These are phyloP conservation scores for Pichia sp. DNA, from an alignment of 1,139 yeast species.

Conservation along the genomic window DNA sequence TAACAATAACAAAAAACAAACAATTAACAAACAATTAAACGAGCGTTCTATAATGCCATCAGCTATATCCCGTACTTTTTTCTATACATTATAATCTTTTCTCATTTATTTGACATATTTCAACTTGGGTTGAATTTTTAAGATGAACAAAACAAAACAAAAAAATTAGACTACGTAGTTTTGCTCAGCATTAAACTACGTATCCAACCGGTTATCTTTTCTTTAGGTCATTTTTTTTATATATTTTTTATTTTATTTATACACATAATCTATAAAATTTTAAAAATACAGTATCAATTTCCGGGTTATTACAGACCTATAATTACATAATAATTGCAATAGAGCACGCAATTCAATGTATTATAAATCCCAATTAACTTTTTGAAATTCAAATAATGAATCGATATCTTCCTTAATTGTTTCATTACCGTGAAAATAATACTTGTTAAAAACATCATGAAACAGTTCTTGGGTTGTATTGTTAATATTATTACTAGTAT, in stretches of 20 bases:
- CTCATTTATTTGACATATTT: background rate
- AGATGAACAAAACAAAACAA: background rate
- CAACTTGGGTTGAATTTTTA: background rate
- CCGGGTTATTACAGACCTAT: background rate
- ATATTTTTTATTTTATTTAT: background rate
- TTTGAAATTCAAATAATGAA: conserved; percentile 9
- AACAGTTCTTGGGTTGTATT: conserved; percentile 20
- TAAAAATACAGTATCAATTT: too few relatives aligned
- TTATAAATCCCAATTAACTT: conserved; percentile 1
- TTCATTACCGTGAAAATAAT: conserved; percentile 16
- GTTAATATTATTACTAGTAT: background rate
- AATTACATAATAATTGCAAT: background rate
- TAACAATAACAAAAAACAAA: background rate
- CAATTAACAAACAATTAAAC: background rate
- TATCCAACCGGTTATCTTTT: background rate
- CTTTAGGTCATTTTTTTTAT: background rate
- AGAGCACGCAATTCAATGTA: too few relatives aligned
- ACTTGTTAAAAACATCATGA: conserved; percentile 20
- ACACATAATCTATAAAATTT: background rate
- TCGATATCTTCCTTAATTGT: conserved; percentile 4
- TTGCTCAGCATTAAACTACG: background rate
- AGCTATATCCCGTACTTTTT: background rate
- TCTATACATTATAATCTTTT: background rate
- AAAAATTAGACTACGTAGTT: background rate
- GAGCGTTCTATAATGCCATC: background rate